These are phyloP conservation scores for Mucor racemosus DNA, from an alignment of 371 early-diverging fungal species.

Conservation along the genomic window DNA sequence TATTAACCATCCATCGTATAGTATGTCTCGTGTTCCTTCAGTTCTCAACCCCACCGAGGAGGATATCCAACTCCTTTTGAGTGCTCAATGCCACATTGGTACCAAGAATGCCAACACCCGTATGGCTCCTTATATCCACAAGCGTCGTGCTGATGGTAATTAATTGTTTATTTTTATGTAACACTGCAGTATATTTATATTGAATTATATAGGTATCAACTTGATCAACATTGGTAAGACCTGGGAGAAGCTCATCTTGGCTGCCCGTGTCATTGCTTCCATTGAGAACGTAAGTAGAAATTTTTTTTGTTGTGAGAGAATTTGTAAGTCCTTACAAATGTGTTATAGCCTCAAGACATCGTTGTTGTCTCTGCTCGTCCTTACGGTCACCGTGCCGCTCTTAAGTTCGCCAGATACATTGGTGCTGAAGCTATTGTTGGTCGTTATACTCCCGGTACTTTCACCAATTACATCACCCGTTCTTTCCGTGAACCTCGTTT, in stretches of 20 bases:
- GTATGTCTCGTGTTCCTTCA: constrained; percentile 38
- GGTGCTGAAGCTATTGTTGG: constrained; percentile 98
- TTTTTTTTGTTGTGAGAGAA: neutral
- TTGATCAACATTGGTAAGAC: constrained; percentile 99
- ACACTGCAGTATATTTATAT: neutral
- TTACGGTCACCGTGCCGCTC: constrained; percentile 98
- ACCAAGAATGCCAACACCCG: constrained; percentile 90
- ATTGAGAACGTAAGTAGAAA: constrained; percentile 83
- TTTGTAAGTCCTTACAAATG: neutral
- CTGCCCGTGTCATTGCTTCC: constrained; percentile 97
- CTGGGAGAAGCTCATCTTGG: constrained; percentile 99
- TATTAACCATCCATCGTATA: constrained; percentile 24
- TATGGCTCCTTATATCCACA: constrained; percentile 93
- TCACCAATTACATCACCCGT: constrained; percentile 99
- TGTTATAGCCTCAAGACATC: constrained; percentile 83
- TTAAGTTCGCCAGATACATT: constrained; percentile 98
- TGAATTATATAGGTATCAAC: constrained; percentile 62
- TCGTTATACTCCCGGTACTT: constrained; percentile 99
- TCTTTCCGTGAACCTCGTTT: constrained; percentile 99
- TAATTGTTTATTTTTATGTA: neutral
- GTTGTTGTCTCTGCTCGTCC: constrained; percentile 97
- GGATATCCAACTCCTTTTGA: constrained; percentile 91
- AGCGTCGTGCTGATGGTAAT: constrained; percentile 92
- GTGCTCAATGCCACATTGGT: constrained; percentile 93
- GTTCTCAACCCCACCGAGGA: constrained; percentile 80